Evolutionary conservation across 257 asterid species (phyloP).

Genomic region (Petunia axillaris): DNA sequence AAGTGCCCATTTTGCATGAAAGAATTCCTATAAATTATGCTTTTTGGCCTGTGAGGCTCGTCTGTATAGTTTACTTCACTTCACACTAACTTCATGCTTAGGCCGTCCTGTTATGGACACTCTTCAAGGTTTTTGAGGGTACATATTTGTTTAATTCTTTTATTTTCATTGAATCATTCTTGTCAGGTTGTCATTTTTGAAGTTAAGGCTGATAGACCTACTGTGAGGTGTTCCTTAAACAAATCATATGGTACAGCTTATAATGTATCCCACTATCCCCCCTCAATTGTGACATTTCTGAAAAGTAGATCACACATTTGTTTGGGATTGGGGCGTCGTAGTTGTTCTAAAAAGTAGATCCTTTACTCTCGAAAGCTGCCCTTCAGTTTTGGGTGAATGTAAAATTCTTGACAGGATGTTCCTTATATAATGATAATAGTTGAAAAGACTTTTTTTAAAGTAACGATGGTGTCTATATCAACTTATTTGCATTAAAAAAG

Average conservation of each 20-base stretch:
- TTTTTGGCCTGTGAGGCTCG: neutral
- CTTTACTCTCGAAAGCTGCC: no score
- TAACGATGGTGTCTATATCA: no score
- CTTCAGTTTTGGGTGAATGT: no score
- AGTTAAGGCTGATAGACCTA: neutral
- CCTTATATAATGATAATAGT: no score
- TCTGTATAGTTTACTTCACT: slow-evolving; percentile 9
- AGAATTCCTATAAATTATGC: neutral
- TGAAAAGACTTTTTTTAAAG: no score
- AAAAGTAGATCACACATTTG: no score
- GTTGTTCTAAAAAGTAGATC: no score
- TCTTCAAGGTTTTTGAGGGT: neutral
- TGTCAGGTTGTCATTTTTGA: neutral
- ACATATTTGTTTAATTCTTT: neutral
- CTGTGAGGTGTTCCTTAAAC: no score
- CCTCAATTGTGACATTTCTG: neutral
- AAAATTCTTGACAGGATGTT: no score
- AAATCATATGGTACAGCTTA: neutral
- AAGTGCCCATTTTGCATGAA: neutral
- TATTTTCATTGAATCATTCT: neutral
- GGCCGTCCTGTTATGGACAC: neutral
- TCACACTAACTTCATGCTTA: neutral
- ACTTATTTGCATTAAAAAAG: no score
- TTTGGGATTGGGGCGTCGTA: no score
- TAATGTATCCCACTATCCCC: neutral